A percentile compares a stretch with the other conserved stretches of the same genome.
Conservation (phyloP, 768 basidiomycete species). For the Agaricus blazei region DNA sequence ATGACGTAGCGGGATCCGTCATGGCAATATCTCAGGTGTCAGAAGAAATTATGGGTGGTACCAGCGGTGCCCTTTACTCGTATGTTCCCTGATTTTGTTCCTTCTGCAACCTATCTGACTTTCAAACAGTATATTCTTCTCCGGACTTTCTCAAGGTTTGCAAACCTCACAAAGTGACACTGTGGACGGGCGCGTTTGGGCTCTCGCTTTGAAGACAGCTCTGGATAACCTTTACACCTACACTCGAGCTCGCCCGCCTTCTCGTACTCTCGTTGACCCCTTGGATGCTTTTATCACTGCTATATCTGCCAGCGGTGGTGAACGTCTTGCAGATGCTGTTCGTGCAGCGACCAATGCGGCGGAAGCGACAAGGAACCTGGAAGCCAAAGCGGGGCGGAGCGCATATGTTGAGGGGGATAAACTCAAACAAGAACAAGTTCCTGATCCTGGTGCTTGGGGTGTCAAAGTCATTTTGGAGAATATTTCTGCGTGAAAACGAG, state of each 20-base stretch:
- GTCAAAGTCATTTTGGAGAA: conserved; percentile 70
- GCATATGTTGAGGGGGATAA: conserved; percentile 76
- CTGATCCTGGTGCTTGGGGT: conserved; percentile 94
- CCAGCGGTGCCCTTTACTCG: conserved; percentile 90
- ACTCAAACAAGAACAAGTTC: conserved; percentile 54
- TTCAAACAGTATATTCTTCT: conserved; percentile 76
- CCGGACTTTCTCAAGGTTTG: conserved; percentile 74
- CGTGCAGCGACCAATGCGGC: conserved; percentile 60
- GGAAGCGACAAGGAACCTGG: conserved; percentile 65
- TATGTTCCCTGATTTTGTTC: conserved; percentile 30
- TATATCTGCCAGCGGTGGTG: conserved; percentile 22
- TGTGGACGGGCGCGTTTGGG: conserved; percentile 56
- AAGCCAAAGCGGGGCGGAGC: conserved; percentile 84
- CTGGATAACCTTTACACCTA: conserved; percentile 68
- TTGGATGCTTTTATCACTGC: conserved; percentile 68
- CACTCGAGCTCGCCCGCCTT: conserved; percentile 85
- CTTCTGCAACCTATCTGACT: neutral
- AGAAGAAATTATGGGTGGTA: conserved; percentile 87
- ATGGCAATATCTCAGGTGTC: conserved; percentile 68
- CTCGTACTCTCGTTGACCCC: conserved; percentile 91
- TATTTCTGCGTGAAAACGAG: conserved; percentile 20
- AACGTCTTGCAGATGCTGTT: conserved; percentile 48
- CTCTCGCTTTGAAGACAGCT: conserved; percentile 50
- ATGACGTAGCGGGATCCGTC: conserved; percentile 60
- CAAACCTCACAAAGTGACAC: conserved; percentile 29